Conservation (phyloP, 192 early-diverging fungal species). For the Backusella tuberculispora region DNA sequence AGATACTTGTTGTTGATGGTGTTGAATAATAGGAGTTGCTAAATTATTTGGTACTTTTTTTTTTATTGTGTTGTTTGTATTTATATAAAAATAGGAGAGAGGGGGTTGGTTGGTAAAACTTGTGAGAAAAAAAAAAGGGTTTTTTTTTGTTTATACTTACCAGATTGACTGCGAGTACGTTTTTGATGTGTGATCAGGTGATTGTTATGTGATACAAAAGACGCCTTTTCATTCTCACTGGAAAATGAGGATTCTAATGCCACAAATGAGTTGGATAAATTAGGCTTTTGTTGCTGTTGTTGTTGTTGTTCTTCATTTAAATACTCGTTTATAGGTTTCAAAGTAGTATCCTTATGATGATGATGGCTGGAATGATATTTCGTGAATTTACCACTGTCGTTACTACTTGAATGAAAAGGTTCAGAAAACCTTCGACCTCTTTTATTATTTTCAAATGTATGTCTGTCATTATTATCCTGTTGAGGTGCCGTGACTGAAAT, state of each 20-base stretch:
- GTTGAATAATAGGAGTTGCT: background rate
- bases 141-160: too few relatives aligned
- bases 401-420: background rate
- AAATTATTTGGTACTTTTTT: background rate
- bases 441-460: background rate
- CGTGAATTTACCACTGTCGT: background rate
- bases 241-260: background rate
- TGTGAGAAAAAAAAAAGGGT: background rate
- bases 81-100: background rate
- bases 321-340: conserved; percentile 4
- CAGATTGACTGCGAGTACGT: conserved; percentile 21
- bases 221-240: conserved; percentile 6
- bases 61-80: background rate
- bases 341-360: background rate
- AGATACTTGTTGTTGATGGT: background rate
- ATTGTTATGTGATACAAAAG: conserved; percentile 11
- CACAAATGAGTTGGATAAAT: background rate
- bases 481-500: background rate
- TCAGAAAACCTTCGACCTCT: background rate
- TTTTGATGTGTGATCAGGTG: background rate
- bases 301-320: background rate
- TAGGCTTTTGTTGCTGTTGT: background rate
- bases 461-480: background rate
- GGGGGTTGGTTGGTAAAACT: too few relatives aligned
- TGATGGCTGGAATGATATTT: background rate